Evolutionary conservation across 257 asterid genomes (phyloP).

Genomic region (Solanum dulcamara): DNA sequence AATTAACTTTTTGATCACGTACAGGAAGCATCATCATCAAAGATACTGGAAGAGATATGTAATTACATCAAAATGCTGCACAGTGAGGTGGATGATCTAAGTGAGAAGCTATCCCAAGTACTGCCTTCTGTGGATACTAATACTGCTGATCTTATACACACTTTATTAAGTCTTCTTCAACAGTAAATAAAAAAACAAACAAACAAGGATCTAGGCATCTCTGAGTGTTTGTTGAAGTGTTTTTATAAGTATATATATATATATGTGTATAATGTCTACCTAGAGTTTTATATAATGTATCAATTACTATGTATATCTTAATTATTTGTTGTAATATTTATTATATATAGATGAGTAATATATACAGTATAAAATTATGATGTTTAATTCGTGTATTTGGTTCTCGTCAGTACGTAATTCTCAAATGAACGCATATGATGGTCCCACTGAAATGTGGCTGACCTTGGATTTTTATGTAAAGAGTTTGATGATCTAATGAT

Average conservation of each 20-base stretch:
- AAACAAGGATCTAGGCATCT: not conserved
- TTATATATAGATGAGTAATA: not conserved
- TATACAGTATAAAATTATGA: not conserved
- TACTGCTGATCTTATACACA: slow-evolving; percentile 17
- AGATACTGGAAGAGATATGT: slow-evolving; percentile 40
- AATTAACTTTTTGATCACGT: not conserved
- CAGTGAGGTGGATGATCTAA: slow-evolving; percentile 52
- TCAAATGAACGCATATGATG: not conserved
- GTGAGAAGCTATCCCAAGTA: slow-evolving; percentile 38
- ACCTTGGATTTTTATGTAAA: not conserved
- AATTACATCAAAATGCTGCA: slow-evolving; percentile 48
- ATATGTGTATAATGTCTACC: not conserved
- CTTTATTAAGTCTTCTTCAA: slow-evolving; percentile 26
- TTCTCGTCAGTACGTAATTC: not conserved
- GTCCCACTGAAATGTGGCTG: not conserved
- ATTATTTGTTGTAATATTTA: not conserved
- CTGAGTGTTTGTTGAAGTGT: not conserved
- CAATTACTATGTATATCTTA: not conserved
- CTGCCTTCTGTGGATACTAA: slow-evolving; percentile 35
- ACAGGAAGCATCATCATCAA: not conserved
- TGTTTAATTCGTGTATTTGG: not conserved
- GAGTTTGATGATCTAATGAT: not conserved
- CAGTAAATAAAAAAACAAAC: not conserved
- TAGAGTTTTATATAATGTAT: not conserved
- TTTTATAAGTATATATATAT: not conserved